Evolutionary conservation across 1,284 basidiomycete genomes (phyloP).

Genomic region (Puccinia polysora): DNA sequence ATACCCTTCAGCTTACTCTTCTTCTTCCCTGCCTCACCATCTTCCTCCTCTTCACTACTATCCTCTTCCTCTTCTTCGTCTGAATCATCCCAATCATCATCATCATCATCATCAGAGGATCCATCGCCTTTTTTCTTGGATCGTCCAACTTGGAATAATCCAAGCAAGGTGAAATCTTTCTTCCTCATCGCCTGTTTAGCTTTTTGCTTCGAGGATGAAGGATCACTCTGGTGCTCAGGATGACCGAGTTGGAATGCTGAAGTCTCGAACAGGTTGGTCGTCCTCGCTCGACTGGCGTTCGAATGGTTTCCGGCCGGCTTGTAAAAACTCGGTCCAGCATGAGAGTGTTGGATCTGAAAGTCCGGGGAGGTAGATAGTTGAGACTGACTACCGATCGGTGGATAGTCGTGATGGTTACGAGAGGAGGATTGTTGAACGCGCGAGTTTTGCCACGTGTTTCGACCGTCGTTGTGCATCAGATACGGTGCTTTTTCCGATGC

Average conservation of each 20-base stretch:
- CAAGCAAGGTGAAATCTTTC: too few relatives aligned
- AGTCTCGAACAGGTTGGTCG: slow-evolving; percentile 36
- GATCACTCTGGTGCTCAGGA: not conserved
- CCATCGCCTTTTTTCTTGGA: too few relatives aligned
- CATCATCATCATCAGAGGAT: too few relatives aligned
- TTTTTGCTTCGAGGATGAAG: too few relatives aligned
- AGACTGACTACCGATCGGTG: not conserved
- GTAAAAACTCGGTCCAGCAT: not conserved
- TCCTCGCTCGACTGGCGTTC: slow-evolving; percentile 12
- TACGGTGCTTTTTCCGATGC: slow-evolving; percentile 50
- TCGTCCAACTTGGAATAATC: too few relatives aligned
- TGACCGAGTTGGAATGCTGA: not conserved
- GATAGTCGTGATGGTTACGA: not conserved
- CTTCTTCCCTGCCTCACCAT: not conserved
- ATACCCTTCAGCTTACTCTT: not conserved
- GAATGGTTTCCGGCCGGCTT: not conserved
- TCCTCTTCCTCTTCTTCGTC: not conserved
- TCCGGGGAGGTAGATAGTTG: not conserved
- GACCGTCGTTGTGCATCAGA: slow-evolving; percentile 45
- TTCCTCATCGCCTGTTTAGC: too few relatives aligned
- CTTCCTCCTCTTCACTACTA: not conserved
- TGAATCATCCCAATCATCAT: not conserved
- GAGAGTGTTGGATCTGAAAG: not conserved
- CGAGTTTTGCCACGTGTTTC: not conserved
- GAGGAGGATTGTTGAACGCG: not conserved